Evolutionary conservation across 805 yeast genomes (phyloP).

Genomic region (Nakazawaea holstii): DNA sequence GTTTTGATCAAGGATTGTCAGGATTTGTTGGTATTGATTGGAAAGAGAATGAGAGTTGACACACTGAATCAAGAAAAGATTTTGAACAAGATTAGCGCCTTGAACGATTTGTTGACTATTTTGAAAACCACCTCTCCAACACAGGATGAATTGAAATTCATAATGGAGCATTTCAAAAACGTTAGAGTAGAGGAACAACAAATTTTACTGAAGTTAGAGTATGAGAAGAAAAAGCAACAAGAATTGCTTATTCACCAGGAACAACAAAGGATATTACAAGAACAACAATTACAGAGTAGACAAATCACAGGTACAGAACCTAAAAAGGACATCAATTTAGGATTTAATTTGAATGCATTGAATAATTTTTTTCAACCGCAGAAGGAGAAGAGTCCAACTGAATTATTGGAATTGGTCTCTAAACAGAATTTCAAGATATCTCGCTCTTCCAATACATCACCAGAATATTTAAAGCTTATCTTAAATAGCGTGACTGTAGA

Average conservation of each 20-base stretch:
- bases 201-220: conserved; percentile 19
- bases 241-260: conserved; percentile 19
- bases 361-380: conserved; percentile 5
- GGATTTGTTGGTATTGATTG: conserved; percentile 37
- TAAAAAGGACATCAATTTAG: conserved; percentile 3
- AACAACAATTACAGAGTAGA: conserved; percentile 10
- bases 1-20: conserved; percentile 25
- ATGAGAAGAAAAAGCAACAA: conserved; percentile 13
- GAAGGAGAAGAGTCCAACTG: not conserved
- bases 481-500: conserved; percentile 4
- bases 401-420: not conserved
- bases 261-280: conserved; percentile 15
- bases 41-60: conserved; percentile 28
- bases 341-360: conserved; percentile 7
- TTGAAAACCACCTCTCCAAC: conserved; percentile 25
- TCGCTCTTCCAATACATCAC: not conserved
- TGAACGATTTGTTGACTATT: conserved; percentile 36
- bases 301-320: conserved; percentile 8
- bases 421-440: not conserved
- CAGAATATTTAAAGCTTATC: conserved; percentile 2
- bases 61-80: conserved; percentile 34
- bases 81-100: conserved; percentile 36
- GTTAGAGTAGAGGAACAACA: conserved; percentile 28
- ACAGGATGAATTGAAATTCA: conserved; percentile 24
- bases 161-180: conserved; percentile 24